These are phyloP conservation scores for Luffa aegyptiaca DNA, from an alignment of 306 rosid species.

Conservation along the genomic window DNA sequence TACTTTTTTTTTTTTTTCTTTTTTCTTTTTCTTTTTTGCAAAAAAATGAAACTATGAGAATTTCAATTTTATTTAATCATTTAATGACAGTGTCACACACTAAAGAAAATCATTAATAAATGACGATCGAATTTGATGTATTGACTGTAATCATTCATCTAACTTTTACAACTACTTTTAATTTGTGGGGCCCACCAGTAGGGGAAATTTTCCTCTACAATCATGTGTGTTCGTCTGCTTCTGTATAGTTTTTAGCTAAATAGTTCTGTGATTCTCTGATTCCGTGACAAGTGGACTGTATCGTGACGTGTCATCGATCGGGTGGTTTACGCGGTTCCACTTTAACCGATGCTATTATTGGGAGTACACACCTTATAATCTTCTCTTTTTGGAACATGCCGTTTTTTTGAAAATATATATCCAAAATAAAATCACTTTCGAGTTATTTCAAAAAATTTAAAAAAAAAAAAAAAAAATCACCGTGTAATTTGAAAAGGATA, in stretches of 20 bases:
- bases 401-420: not conserved
- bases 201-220: not conserved
- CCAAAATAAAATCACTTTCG: not conserved
- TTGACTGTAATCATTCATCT: not conserved
- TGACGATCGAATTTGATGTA: not conserved
- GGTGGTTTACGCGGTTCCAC: not conserved
- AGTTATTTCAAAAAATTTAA: not conserved
- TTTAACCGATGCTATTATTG: not conserved
- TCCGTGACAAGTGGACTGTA: not conserved
- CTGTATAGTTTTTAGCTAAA: not conserved
- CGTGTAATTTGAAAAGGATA: not conserved
- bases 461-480: not conserved
- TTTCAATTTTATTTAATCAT: not conserved
- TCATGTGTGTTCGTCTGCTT: not conserved
- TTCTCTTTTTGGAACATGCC: not conserved
- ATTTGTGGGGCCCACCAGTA: not conserved
- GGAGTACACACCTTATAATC: not conserved
- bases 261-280: not conserved
- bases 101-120: slow-evolving; percentile 2
- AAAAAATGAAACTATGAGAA: not conserved
- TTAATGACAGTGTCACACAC: not conserved
- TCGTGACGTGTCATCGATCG: not conserved
- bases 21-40: not conserved
- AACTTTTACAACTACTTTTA: not conserved
- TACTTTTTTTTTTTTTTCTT: not conserved